Evolutionary conservation across 257 asterid genomes (phyloP).

Genomic region (Anisodus acutangulus): DNA sequence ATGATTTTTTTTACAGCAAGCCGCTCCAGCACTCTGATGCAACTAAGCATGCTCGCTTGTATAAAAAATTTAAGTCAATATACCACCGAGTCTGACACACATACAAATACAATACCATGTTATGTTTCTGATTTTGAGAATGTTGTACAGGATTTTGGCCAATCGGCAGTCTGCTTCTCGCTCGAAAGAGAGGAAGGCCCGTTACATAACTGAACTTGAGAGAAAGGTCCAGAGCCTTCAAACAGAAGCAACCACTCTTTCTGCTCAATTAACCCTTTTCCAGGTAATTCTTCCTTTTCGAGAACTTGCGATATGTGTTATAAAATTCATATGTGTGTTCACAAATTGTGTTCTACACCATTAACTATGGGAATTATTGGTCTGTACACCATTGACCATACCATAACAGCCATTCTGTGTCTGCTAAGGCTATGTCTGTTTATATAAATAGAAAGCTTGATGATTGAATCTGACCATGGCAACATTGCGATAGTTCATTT

Average conservation of each 20-base stretch:
- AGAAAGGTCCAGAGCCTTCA: constrained; percentile 97
- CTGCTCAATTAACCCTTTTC: constrained; percentile 80
- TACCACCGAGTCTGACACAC: too few relatives aligned
- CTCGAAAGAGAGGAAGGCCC: constrained; percentile 88
- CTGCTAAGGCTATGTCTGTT: background rate
- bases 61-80: too few relatives aligned
- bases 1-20: background rate
- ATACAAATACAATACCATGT: background rate
- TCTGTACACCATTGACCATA: background rate
- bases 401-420: background rate
- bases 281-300: constrained; percentile 53
- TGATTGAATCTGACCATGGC: background rate
- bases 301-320: background rate
- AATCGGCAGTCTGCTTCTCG: constrained; percentile 97
- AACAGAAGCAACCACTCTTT: constrained; percentile 91
- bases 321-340: background rate
- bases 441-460: background rate
- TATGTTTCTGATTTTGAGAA: constrained; percentile 27
- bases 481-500: background rate
- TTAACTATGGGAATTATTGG: constrained; percentile 4
- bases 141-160: constrained; percentile 74
- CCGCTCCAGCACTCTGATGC: background rate
- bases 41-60: background rate
- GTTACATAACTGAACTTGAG: constrained; percentile 86
- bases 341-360: background rate